Base-by-base conservation (phyloP, 2,329 filamentous ascomycete species). In the Grosmannia serpens region DNA sequence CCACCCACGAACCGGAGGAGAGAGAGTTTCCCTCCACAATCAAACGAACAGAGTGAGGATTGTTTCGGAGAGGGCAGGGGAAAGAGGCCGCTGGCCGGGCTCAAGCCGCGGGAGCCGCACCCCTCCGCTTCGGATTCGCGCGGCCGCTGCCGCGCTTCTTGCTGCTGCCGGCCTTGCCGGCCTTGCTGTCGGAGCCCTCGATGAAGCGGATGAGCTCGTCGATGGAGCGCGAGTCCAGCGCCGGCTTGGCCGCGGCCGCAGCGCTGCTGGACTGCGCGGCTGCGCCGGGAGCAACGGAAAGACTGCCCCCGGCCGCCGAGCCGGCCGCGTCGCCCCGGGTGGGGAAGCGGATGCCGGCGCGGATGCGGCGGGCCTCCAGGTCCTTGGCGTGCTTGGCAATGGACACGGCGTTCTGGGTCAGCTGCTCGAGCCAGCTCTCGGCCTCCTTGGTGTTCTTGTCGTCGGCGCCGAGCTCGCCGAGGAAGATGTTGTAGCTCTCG, bases 401-500 rank as follows among this genome's bases (percentile, higher is more conserved):
- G 38, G 85, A 88, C 47, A 99, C 94, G 51, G 94, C 94, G 67
- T 95, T 96, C 72, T 95, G 89, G 0, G 92, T 97, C 60, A 99
- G 82, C 73, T 96, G 91, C 73, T 96, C 90, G 27, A 97, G 83
- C 94, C 94, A 99, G 68, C 83, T 89, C 76, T 96, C 91, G 2
- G 94, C 92, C 71, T 99, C 94, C 77, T 96, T 96, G 62, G 94
- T 99, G 77, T 99, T 97, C 73, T 91, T 90, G 72, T 97, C 91
- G 46, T 95, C 86, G 1, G 91, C 77, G 31, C 94, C 94, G 6
- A 99, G 85, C 68, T 94, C 85, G 59, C 79, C 77, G 63, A 91
- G 83, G 85, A 99, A 99, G 70, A 96, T 95, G 74, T 88, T 96
- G 77, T 91, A 96, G 52, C 91, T 94, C 72, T 96, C 91, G 61